Evolutionary conservation across 768 basidiomycete genomes (phyloP), one percentile per base, ranked within the genome.

Genomic region (Trametes maxima): DNA sequence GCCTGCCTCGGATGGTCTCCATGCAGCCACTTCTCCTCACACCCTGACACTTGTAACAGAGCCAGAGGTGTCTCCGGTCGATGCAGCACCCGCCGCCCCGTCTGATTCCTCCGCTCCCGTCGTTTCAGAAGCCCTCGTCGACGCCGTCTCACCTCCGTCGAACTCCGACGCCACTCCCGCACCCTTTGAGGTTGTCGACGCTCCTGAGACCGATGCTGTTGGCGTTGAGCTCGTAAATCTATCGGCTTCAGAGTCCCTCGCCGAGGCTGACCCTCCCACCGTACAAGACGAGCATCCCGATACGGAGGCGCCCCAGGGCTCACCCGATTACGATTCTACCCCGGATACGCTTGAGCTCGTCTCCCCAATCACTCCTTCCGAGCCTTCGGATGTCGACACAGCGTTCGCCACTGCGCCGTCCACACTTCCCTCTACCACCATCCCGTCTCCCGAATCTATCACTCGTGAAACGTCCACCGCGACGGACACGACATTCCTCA

Each of bases 381-480:
- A 58, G 28, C 25, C 48, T 5, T 51, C 57, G 13, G 47, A 1
- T 33, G 28, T 8, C 28, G 50, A 60, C 24, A 39, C 45, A 12
- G 47, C 52, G 13, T 47, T 43, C 37, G 51, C 39, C 39, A 54
- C 53, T 21, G 45, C 59, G 1, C 52, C 36, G 5, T 54, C 52
- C 39, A 43, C 53, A 5, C 17, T 55, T 1, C 59, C 59, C 8
- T 40, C 59, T 2, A 36, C 39, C n/a, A 21, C 45, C 16, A n/a
- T 48, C 6, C 50, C 48, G 16, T 37, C 61, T 0, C 55, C 61
- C 14, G 56, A 53, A 16, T 50, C 55, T 12, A 57, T 62, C 55
- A 47, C 61, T 7, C 61, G 61, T 25, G 37, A 8, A 2, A 28
- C 55, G 2, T 62, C 61, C 47, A 36, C 57, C n/a, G 25, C 52